Evolutionary conservation across 305 asterid species (phyloP).

Genomic region (Fraxinus platypoda): DNA sequence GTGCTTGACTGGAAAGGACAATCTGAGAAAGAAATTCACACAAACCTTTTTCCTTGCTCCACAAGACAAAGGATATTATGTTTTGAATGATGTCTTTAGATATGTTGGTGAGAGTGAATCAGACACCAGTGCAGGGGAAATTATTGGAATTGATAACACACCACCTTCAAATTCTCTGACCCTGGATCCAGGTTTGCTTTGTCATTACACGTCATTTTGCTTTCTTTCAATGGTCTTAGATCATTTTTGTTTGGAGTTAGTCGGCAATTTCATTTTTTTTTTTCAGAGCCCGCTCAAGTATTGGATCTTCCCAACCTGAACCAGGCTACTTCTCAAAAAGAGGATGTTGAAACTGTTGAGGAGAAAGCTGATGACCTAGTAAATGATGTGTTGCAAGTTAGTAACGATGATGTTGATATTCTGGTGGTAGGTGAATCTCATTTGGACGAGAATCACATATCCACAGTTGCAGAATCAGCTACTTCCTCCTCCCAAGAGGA

Average conservation of each 20-base stretch:
- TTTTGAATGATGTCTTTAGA: slow-evolving; percentile 69
- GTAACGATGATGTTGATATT: slow-evolving; percentile 37
- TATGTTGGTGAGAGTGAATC: slow-evolving; percentile 52
- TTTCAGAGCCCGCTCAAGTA: slow-evolving; percentile 62
- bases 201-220: neutral
- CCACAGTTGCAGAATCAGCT: slow-evolving; percentile 36
- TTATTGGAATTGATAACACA: slow-evolving; percentile 36
- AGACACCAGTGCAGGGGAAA: slow-evolving; percentile 23
- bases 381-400: slow-evolving; percentile 44
- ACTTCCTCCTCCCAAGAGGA: slow-evolving; percentile 57
- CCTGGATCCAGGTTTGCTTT: slow-evolving; percentile 54
- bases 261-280: slow-evolving; percentile 33
- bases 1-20: slow-evolving; percentile 69
- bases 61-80: slow-evolving; percentile 79
- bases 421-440: slow-evolving; percentile 46
- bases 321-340: slow-evolving; percentile 41
- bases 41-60: slow-evolving; percentile 92
- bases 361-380: slow-evolving; percentile 43
- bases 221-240: neutral
- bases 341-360: slow-evolving; percentile 48
- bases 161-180: slow-evolving; percentile 30
- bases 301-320: slow-evolving; percentile 41
- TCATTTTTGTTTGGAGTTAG: neutral
- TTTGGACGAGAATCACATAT: slow-evolving; percentile 36
- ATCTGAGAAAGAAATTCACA: slow-evolving; percentile 53